phyloP scores from a whole-genome alignment of 768 basidiomycete species.

The Scleroderma bovista region DNA sequence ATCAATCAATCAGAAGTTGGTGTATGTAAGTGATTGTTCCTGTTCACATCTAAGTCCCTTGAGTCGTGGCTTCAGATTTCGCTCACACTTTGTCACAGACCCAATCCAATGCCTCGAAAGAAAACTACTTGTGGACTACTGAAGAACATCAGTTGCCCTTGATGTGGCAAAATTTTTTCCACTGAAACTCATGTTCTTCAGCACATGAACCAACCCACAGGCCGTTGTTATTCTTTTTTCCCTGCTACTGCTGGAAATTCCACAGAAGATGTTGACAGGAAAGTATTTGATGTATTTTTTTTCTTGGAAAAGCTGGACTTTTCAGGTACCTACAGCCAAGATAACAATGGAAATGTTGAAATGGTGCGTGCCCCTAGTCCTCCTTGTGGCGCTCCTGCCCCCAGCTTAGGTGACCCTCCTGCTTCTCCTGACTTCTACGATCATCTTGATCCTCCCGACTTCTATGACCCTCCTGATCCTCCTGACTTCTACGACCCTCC shows the following conservation, averaged over 20 bases:
- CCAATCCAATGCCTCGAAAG: background rate
- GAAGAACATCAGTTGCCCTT: conserved; percentile 7
- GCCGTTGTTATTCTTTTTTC: background rate
- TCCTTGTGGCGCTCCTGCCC: no score
- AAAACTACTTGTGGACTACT: background rate
- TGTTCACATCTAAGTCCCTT: no score
- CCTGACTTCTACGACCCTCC: background rate
- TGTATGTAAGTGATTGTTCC: no score
- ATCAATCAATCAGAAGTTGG: no score
- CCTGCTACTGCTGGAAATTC: no score
- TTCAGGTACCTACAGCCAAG: background rate
- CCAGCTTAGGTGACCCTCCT: no score
- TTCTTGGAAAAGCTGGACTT: background rate
- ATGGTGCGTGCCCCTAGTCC: no score
- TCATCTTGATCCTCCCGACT: background rate
- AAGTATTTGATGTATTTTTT: background rate
- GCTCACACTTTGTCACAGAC: no score
- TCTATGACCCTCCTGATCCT: background rate
- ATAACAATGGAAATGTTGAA: background rate
- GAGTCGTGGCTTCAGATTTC: no score
- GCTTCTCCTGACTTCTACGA: no score
- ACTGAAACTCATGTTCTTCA: background rate
- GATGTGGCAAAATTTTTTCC: conserved; percentile 12
- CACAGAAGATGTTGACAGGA: no score
- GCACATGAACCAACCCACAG: conserved; percentile 10